These are phyloP conservation scores for Coffea eugenioides DNA, from an alignment of 257 asterid species.

Conservation along the genomic window DNA sequence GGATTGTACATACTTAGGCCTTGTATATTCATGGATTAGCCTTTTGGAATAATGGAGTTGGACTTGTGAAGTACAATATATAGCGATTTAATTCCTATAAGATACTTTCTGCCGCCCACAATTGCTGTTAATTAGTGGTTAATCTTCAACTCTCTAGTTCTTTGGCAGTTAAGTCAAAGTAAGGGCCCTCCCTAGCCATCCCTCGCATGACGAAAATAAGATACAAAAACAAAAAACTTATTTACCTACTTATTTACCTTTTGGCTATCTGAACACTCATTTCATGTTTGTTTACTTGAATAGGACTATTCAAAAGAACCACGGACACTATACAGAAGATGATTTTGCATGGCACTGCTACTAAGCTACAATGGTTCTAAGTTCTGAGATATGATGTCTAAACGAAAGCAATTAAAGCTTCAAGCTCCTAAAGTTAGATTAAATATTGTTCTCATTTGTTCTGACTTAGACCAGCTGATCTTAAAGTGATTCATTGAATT, in stretches of 20 bases:
- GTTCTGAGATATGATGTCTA: not conserved
- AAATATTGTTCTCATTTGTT: not conserved
- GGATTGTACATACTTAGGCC: not conserved
- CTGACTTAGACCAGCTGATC: not conserved
- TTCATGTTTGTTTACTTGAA: not conserved
- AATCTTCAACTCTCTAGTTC: not conserved
- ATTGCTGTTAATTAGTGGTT: not conserved
- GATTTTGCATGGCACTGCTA: constrained; percentile 14
- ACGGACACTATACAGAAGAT: not conserved
- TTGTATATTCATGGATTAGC: not conserved
- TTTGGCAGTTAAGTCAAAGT: not conserved
- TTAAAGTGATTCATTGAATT: not conserved
- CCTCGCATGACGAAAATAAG: not conserved
- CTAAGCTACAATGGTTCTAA: not conserved
- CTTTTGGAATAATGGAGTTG: not conserved
- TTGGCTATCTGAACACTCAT: not conserved
- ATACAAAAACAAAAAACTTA: not conserved
- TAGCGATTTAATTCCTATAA: not conserved
- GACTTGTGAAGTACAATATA: not conserved
- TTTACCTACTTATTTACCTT: too few relatives aligned
- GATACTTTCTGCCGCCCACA: not conserved
- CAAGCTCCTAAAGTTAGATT: not conserved
- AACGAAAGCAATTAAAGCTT: not conserved
- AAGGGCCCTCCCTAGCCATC: not conserved
- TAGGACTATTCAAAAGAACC: not conserved